Base-by-base conservation (phyloP, 2,329 filamentous ascomycete species). In the Beauveria sp. region DNA sequence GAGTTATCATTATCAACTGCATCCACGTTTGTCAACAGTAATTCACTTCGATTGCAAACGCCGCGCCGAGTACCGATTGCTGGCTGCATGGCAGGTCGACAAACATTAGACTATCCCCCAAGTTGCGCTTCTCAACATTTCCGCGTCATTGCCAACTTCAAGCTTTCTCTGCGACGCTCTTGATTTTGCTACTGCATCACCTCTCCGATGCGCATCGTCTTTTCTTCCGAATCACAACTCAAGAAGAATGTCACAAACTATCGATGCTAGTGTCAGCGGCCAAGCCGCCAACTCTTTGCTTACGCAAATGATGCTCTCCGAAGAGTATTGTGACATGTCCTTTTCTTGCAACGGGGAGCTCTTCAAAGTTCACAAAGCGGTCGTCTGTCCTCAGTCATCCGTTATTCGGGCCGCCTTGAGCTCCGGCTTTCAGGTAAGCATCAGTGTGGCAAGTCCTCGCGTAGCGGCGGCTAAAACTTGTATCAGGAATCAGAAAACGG, bases 311-410 rank as follows among this genome's bases (percentile, higher is more conserved):
- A 37, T 53, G 56, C 37, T 37, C 3, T 59, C 48, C 1, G 24
- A 28, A 1, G 56, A 59, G 3, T 59, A 53, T 24, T 59, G 40
- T 10, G 56, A 52, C 40, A 2, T 53, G 26, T 6, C 5, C 2
- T 59, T 59, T 18, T 46, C 26, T 20, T 53, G 56, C 26, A 9
- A 34, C 10, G 24, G 48, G 4, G 20, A 52, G 14, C 1, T 24
- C 2, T 53, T 59, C n/a, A 57, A 56, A 24, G 61, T 61, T 16
- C 64, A 66, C 58, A 57, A 61, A 34, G 40, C 16, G 2, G 48
- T 59, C 4, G 56, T 59, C 24, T 53, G 48, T 2, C 28, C 48
- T 5, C 56, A 53, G 9, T 59, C 48, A 1, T 24, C 40, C 3
- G 56, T 59, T 0, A 53, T 59, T 37, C 37, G 18, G 9, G 48